Evolutionary conservation across 345 rosid genomes (phyloP).

Genomic region (Melastoma malabathricum): DNA sequence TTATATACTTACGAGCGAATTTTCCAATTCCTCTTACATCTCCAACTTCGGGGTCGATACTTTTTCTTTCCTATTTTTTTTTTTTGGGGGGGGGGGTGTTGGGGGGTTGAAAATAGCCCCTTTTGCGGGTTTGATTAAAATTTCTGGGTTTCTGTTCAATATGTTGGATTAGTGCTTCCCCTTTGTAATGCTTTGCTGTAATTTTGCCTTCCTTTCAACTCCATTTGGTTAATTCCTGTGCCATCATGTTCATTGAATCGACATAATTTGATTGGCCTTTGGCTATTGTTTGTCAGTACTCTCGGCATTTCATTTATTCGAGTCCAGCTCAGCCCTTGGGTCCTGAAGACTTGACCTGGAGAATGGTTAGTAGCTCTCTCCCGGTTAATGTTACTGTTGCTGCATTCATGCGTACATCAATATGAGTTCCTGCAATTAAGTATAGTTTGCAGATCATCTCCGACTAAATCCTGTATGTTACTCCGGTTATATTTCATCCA

Average conservation of each 20-base stretch:
- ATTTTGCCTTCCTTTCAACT: too few species aligned
- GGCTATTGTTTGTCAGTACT: conserved; percentile 32
- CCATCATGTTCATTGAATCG: background rate
- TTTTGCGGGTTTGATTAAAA: too few species aligned
- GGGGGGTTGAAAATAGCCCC: too few species aligned
- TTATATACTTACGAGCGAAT: background rate
- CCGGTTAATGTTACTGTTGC: background rate
- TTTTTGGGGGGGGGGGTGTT: too few species aligned
- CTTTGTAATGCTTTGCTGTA: too few species aligned
- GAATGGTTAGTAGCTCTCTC: conserved; percentile 53
- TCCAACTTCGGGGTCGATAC: too few species aligned
- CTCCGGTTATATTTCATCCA: background rate
- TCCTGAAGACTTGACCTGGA: conserved; percentile 93
- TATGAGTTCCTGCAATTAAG: conserved; percentile 1
- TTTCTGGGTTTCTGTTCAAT: too few species aligned
- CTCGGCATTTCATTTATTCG: conserved; percentile 75
- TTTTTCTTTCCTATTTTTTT: too few species aligned
- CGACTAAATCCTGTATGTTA: too few species aligned
- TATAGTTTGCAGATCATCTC: too few species aligned
- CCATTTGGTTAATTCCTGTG: background rate
- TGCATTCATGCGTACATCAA: background rate
- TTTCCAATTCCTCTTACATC: too few species aligned
- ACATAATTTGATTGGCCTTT: conserved; percentile 6
- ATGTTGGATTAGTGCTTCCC: too few species aligned
- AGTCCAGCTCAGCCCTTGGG: conserved; percentile 90